Base-by-base conservation (phyloP, 176 grass and related monocot species). In the Ampelocalamus luodianensis region DNA sequence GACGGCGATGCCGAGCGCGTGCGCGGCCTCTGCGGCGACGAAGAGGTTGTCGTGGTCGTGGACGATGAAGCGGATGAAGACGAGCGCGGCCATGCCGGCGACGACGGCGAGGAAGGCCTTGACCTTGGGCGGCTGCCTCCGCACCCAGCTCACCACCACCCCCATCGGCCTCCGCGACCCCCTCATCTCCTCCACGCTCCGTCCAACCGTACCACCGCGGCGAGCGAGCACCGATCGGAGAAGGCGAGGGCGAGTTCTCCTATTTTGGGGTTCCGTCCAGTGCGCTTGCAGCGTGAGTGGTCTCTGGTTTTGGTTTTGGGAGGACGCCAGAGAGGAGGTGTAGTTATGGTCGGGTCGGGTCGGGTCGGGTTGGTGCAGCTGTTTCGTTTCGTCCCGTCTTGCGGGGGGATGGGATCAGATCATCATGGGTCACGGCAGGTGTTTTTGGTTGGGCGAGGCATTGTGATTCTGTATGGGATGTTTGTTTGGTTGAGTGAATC, bases 11-110 rank as follows among this genome's bases (percentile, higher is more conserved):
- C 96, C 91, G 55, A 96, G 36, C 5, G 92, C 90, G 69, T 99
- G 96, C 27, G 82, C 96, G 18, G 96, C 93, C 93, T 99, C 96
- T 17, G 96, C 87, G 61, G 93, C 96, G 49, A 92, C 91, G 88
- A 99, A 99, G 50, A 99, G 87, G 87, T 99, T 99, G 85, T 99
- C 93, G 82, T 99, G 96, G 90, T 99, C 96, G 83, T 99, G 91
- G 43, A 99, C 93, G 84, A 99, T 91, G 82, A 96, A 96, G 71
- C 96, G 91, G 86, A 99, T 92, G 81, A 92, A 91, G 63, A 94
- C 93, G 54, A 99, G 91, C 74, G 93, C 90, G 74, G 96, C 90
- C 93, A 99, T 94, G 69, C 96, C 96, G 0, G 96, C 88, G 64
- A 94, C 93, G 58, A 99, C 93, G 91, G 89, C 88, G 60, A 99